Conservation (phyloP, 1,139 yeast species). For the Geotrichum phurueaensis region DNA sequence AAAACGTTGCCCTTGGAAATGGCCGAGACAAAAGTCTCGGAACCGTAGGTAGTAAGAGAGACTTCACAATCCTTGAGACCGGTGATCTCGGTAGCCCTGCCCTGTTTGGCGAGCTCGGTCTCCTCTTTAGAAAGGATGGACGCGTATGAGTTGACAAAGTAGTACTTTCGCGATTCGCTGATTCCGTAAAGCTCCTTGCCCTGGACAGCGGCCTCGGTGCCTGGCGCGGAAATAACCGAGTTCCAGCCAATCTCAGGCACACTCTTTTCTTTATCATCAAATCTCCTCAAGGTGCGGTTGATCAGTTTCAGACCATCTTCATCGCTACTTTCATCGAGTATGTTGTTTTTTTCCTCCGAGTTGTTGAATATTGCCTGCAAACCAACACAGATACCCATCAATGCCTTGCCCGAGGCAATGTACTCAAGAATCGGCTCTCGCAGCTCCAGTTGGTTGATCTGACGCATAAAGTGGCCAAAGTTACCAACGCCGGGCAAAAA, state of each 20-base stretch:
- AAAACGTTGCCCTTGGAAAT: conserved; percentile 67
- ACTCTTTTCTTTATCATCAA: conserved; percentile 59
- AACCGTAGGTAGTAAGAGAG: conserved; percentile 68
- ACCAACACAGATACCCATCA: conserved; percentile 98
- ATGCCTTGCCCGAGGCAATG: conserved; percentile 64
- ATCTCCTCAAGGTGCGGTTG: conserved; percentile 53
- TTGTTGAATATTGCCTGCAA: conserved; percentile 72
- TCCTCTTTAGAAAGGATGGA: conserved; percentile 47
- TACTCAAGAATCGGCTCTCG: conserved; percentile 59
- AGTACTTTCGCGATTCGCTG: conserved; percentile 63
- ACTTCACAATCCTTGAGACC: conserved; percentile 66
- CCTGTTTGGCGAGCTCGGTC: conserved; percentile 9
- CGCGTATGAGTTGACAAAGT: conserved; percentile 92
- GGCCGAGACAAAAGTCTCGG: conserved; percentile 81
- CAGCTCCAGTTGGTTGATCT: conserved; percentile 56
- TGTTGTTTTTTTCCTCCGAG: conserved; percentile 65
- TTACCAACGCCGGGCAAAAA: conserved; percentile 92
- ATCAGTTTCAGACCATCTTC: conserved; percentile 53
- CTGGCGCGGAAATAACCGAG: conserved; percentile 28
- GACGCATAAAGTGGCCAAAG: conserved; percentile 83
- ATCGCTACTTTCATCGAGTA: neutral
- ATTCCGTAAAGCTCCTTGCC: conserved; percentile 51
- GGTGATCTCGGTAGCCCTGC: conserved; percentile 25
- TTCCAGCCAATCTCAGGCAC: conserved; percentile 99
- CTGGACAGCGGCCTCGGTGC: conserved; percentile 15